Conservation (phyloP, 2,329 filamentous ascomycete genomes). For the Ceratocystis huliohia region DNA sequence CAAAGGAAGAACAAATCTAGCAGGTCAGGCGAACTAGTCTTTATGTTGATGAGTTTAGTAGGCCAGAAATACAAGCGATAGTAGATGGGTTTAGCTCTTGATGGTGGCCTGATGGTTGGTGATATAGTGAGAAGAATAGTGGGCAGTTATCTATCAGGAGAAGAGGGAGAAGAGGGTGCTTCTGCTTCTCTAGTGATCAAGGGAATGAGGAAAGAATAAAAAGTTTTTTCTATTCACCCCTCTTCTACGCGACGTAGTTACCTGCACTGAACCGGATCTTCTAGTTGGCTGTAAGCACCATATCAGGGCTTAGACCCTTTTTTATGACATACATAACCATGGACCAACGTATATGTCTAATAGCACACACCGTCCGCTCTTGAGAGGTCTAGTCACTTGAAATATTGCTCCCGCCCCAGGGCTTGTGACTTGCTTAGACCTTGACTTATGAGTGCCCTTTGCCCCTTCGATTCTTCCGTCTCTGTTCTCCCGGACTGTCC, state of each 20-base stretch:
- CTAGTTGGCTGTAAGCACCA: neutral
- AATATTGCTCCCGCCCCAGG: neutral
- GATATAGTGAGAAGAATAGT: neutral
- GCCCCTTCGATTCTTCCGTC: neutral
- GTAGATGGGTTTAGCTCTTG: neutral
- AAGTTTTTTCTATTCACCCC: neutral
- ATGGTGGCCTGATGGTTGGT: neutral
- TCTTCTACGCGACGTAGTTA: neutral
- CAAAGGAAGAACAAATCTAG: neutral
- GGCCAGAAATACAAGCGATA: neutral
- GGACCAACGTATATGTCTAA: neutral
- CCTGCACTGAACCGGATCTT: neutral
- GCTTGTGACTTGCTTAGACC: neutral
- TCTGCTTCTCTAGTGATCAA: neutral
- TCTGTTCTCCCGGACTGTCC: neutral
- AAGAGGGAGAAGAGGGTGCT: neutral
- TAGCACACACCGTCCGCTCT: neutral
- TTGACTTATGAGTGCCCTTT: neutral
- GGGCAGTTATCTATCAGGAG: neutral
- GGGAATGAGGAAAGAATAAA: neutral
- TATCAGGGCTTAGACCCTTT: neutral
- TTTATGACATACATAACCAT: neutral
- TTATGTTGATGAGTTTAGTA: neutral
- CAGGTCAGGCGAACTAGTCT: no score
- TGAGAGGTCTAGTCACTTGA: neutral